Conservation (phyloP, 108 stramenopile genomes). For the Cyclostephanos invisitatus region DNA sequence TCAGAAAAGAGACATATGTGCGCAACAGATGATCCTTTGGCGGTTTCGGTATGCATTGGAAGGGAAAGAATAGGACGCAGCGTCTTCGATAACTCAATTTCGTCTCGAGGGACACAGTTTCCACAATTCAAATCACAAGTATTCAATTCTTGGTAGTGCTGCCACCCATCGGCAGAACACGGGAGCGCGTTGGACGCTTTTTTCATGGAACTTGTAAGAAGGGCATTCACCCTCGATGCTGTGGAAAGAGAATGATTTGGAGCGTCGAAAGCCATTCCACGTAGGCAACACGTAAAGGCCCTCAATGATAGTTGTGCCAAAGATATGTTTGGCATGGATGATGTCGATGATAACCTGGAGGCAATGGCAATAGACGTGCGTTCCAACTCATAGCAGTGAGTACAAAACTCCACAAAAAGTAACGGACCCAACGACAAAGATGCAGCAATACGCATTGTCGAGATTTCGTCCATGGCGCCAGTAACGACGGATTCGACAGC, state of each 20-base stretch:
- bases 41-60: background rate
- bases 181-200: conserved; percentile 19
- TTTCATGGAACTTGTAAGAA: conserved; percentile 16
- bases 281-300: conserved; percentile 32
- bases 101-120: conserved; percentile 12
- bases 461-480: conserved; percentile 3
- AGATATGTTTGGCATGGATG: conserved; percentile 12
- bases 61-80: conserved; percentile 28
- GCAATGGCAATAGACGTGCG: conserved; percentile 29
- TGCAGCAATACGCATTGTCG: conserved; percentile 15
- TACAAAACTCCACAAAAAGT: conserved; percentile 42
- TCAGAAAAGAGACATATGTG: conserved; percentile 41
- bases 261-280: conserved; percentile 27
- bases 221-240: conserved; percentile 25
- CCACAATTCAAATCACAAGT: background rate
- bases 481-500: background rate
- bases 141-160: conserved; percentile 9
- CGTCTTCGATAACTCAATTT: conserved; percentile 16
- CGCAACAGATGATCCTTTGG: conserved; percentile 6
- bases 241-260: conserved; percentile 25
- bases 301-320: conserved; percentile 39
- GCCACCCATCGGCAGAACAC: conserved; percentile 39
- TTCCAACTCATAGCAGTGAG: conserved; percentile 37
- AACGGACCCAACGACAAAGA: conserved; percentile 36
- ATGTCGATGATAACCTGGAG: background rate